phyloP scores from a whole-genome alignment of 257 asterid genomes.

The Nicotiana tabacum region DNA sequence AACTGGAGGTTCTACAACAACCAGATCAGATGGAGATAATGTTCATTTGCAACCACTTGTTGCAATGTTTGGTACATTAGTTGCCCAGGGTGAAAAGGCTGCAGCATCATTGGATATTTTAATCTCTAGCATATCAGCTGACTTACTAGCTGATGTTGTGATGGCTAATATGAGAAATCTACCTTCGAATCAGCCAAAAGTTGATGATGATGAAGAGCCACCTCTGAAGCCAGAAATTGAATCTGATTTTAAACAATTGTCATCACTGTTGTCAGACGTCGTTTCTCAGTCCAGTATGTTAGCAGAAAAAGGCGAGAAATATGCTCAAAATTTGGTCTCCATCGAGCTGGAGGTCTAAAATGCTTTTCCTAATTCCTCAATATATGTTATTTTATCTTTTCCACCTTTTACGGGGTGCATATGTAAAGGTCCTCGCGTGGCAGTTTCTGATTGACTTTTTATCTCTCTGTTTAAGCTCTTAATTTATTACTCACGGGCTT shows the following conservation, averaged over 20 bases:
- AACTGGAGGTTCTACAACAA: conserved; percentile 37
- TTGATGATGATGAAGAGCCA: conserved; percentile 53
- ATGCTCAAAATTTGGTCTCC: conserved; percentile 33
- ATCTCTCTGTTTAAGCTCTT: not conserved
- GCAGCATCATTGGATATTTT: conserved; percentile 78
- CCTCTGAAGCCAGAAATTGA: conserved; percentile 30
- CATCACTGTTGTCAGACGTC: conserved; percentile 47
- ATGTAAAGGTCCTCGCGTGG: not conserved
- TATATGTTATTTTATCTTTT: conserved; percentile 6
- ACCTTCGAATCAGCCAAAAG: conserved; percentile 48
- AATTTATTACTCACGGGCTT: not conserved
- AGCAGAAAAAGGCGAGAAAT: conserved; percentile 29
- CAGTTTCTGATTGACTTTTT: not conserved
- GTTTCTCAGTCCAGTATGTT: conserved; percentile 42
- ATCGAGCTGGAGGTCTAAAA: conserved; percentile 51
- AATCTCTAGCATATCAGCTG: conserved; percentile 93
- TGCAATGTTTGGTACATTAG: conserved; percentile 87
- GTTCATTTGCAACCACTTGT: conserved; percentile 95
- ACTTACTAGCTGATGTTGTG: conserved; percentile 92
- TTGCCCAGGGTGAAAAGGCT: conserved; percentile 96
- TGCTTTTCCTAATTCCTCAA: conserved; percentile 14
- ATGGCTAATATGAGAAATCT: conserved; percentile 78
- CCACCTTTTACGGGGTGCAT: not conserved
- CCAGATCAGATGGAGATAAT: conserved; percentile 47
- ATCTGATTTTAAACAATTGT: conserved; percentile 58